Percentiles rank a stretch among this genome's conserved stretches.
These are phyloP conservation scores for Alopecurus myosuroides DNA, from an alignment of 176 grass and related monocot species.

Conservation along the genomic window DNA sequence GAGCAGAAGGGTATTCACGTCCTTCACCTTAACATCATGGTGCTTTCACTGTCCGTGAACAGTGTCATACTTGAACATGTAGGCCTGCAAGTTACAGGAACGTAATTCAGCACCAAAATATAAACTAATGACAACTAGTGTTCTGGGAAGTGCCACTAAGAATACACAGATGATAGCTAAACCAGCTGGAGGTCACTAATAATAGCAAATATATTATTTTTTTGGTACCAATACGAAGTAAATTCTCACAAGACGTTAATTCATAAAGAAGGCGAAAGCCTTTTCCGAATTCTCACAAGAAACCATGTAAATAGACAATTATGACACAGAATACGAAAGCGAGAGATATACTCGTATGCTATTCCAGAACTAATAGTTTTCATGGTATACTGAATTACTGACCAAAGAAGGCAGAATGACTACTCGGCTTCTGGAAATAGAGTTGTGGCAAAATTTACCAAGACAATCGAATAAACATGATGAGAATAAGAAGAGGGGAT, in stretches of 20 bases:
- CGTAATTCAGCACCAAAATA: not conserved
- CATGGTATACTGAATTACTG: slow-evolving; percentile 31
- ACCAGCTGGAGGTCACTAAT: not conserved
- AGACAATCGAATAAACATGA: slow-evolving; percentile 25
- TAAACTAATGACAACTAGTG: not conserved
- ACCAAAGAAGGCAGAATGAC: too few species aligned
- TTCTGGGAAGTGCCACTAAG: not conserved
- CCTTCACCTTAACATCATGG: slow-evolving; percentile 63
- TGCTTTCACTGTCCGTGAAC: slow-evolving; percentile 81
- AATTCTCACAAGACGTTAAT: too few species aligned
- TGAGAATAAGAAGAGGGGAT: not conserved
- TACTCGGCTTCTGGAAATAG: slow-evolving; percentile 36
- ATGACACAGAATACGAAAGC: not conserved
- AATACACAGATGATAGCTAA: not conserved
- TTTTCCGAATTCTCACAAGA: too few species aligned
- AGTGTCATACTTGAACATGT: slow-evolving; percentile 92
- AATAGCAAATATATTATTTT: too few species aligned
- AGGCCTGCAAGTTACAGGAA: slow-evolving; percentile 42
- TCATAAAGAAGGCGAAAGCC: too few species aligned
- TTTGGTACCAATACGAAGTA: too few species aligned
- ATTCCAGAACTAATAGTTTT: not conserved
- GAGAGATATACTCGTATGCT: not conserved
- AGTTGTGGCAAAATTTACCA: slow-evolving; percentile 11
- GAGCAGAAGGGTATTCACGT: slow-evolving; percentile 72
- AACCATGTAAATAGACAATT: too few species aligned